Base-by-base conservation (phyloP, 306 rosid species). In the Echinosophora koreensis region DNA sequence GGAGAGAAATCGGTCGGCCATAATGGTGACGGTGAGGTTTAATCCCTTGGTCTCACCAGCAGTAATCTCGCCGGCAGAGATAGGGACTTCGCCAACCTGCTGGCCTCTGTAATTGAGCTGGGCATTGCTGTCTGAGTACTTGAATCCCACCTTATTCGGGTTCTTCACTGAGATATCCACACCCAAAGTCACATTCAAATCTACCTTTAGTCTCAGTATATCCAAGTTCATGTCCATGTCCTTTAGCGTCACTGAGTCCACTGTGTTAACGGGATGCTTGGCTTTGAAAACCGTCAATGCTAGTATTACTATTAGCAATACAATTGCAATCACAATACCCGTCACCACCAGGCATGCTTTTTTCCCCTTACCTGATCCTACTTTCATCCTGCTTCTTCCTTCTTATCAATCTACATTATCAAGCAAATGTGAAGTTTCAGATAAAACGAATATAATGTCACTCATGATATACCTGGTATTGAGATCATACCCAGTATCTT, bases 231-330 rank as follows among this genome's bases (percentile, higher is more conserved):
- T 2, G 27, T 87, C 50, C 47, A 95, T 61, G 27, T 92, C 83
- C 28, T 77, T 37, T 18, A 95, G 16, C 60, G 77, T 55, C 9
- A 88, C 60, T 11, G 86, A 42, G 59, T 88, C 70, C 54, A 87
- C 76, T 1, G 88, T 54, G 54, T 13, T 87, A 14, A 77, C 38
- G 0, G 97, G 93, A 3, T 71, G 80, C 79, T 74, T 90, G 46
- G 99, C 69, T 76, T 95, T 95, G 97, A 95, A 92, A 16, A 90
- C 96, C 1, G 97, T 92, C 58, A 84, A 76, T 0, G 88, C 89
- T 4, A 95, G 67, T 59, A 92, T 84, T 56, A 90, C 75, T 3
- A 81, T 42, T 3, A 86, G 18, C 59, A 90, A 1, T 3, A 77
- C 61, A 38, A 79, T 35, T 3, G 74, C 70, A 28, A 86, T 12